Conservation (phyloP, 2,329 filamentous ascomycete genomes). For the Aspergillus sp. region DNA sequence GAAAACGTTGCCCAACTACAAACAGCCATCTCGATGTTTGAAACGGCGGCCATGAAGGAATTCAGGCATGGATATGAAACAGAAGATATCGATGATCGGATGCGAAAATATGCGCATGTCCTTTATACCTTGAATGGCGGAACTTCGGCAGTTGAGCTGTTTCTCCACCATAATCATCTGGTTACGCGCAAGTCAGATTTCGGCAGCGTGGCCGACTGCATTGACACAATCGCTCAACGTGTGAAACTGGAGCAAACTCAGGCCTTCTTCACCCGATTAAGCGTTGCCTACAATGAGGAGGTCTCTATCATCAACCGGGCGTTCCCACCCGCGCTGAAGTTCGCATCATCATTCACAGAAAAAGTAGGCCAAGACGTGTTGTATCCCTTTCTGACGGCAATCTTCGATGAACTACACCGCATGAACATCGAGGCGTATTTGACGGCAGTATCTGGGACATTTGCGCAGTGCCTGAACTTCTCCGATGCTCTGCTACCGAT, state of each 20-base stretch:
- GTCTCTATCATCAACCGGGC: constrained; percentile 74
- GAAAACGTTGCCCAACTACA: constrained; percentile 69
- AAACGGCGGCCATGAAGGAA: constrained; percentile 83
- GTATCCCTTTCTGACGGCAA: constrained; percentile 76
- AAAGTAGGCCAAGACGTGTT: constrained; percentile 79
- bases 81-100: constrained; percentile 82
- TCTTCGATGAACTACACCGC: constrained; percentile 85
- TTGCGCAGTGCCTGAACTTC: constrained; percentile 80
- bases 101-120: constrained; percentile 86
- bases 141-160: constrained; percentile 73
- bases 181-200: constrained; percentile 70
- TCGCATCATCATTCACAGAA: constrained; percentile 76
- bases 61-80: constrained; percentile 91
- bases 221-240: constrained; percentile 65
- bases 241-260: constrained; percentile 78
- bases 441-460: constrained; percentile 80
- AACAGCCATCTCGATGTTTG: constrained; percentile 77
- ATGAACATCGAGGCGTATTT: constrained; percentile 74
- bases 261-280: constrained; percentile 73
- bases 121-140: constrained; percentile 79
- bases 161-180: constrained; percentile 83
- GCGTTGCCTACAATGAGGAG: constrained; percentile 78
- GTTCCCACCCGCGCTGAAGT: constrained; percentile 68
- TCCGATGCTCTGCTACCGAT: constrained; percentile 68
- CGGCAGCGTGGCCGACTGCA: constrained; percentile 75